A percentile compares a stretch with the other conserved stretches of the same genome.
These are phyloP conservation scores for Lathyrus tuberosus DNA, from an alignment of 306 rosid species.

Conservation along the genomic window DNA sequence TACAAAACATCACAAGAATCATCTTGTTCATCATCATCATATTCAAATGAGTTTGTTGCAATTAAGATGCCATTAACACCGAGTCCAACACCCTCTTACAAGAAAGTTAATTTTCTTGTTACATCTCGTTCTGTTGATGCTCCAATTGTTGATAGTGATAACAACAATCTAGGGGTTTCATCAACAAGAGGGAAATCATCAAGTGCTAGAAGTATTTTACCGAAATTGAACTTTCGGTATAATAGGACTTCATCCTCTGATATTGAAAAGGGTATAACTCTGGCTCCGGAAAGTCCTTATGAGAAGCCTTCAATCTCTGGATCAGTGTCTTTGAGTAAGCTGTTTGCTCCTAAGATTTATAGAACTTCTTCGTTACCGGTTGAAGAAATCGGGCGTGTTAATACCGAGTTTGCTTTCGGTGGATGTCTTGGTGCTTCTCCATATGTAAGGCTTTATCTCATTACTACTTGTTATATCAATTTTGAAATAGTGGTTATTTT, in stretches of 20 bases:
- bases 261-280: slow-evolving; percentile 55
- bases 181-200: slow-evolving; percentile 63
- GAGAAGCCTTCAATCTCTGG: slow-evolving; percentile 71
- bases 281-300: slow-evolving; percentile 50
- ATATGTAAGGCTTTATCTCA: slow-evolving; percentile 55
- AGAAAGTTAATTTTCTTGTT: slow-evolving; percentile 73
- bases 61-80: slow-evolving; percentile 78
- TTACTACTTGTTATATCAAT: background rate
- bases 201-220: slow-evolving; percentile 56
- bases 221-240: slow-evolving; percentile 70
- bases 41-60: slow-evolving; percentile 53
- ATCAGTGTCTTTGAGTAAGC: slow-evolving; percentile 72
- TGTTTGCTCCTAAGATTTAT: slow-evolving; percentile 73
- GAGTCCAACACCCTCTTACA: slow-evolving; percentile 75
- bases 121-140: slow-evolving; percentile 65
- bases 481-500: background rate
- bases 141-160: slow-evolving; percentile 40
- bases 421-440: slow-evolving; percentile 59
- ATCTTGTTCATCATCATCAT: slow-evolving; percentile 4
- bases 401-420: slow-evolving; percentile 57
- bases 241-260: slow-evolving; percentile 56
- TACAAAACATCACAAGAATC: slow-evolving; percentile 52
- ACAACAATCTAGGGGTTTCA: slow-evolving; percentile 51
- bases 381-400: slow-evolving; percentile 62
- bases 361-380: slow-evolving; percentile 89